Base-by-base conservation (phyloP, 1,284 basidiomycete species). In the Mycocalia duriaeana region DNA sequence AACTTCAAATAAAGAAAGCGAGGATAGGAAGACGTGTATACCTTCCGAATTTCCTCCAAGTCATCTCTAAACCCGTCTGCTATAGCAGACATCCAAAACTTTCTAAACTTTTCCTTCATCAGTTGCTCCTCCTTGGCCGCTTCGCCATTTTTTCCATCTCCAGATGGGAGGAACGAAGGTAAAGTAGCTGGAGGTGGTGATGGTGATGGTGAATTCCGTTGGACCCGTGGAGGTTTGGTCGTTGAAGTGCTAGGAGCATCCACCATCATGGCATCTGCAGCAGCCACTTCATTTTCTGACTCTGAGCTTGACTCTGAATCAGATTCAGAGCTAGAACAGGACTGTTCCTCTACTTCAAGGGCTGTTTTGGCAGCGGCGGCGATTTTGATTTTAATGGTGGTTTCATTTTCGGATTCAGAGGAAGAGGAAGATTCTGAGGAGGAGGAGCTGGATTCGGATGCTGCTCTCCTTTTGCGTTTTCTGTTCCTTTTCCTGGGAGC, bases 31-130 rank as follows among this genome's bases (percentile, higher is more conserved):
- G 46, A 24, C 44, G 14, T 11, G 57, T 68, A 24, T 47, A 83
- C 87, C 72, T 89, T 89, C 36, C 82, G 79, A 56, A 90, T 82
- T 56, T 82, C 75, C 56, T 88, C 84, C 16, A 91, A 68, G 61
- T 90, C 88, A 44, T 86, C 81, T 51, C 76, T 76, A 64, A 90
- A 91, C 14, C 79, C 85, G 61, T 90, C 87, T 1, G 82, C 87
- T 3, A 90, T 73, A 2, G 81, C 78, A 3, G 77, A 64, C 85
- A 91, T 89, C 86, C 87, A 91, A 59, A 90, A 89, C 59, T 82
- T 82, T 47, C 79, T 69, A 58, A 90, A 90, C 36, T 72, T 77
- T 23, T 77, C 77, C 53, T 78, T 81, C 56, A 90, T 58, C 2
- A 63, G 60, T 40, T 76, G 64, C 49, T 88, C 82, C 26, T 70